A percentile compares a stretch with the other conserved stretches of the same genome.
phyloP scores from a whole-genome alignment of 169 alveolate genomes.

The Cryptosporidium ubiquitum region DNA sequence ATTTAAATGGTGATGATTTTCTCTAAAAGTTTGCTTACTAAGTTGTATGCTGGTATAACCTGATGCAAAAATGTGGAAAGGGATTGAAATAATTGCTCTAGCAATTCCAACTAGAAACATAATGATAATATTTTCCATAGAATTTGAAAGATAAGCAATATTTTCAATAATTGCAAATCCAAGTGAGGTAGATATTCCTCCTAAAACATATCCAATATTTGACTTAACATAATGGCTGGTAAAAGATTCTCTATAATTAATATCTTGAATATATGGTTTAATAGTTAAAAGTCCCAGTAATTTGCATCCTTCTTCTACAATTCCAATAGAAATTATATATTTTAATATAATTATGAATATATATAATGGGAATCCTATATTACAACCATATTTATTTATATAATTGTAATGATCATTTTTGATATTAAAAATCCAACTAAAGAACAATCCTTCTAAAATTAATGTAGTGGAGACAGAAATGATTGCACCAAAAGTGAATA shows the following conservation, averaged over 20 bases:
- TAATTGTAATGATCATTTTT: not conserved
- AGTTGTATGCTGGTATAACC: conserved; percentile 52
- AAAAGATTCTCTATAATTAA: not conserved
- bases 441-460: conserved; percentile 20
- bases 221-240: conserved; percentile 11
- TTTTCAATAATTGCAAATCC: conserved; percentile 70
- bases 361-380: not conserved
- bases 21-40: not conserved
- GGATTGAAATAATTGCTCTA: conserved; percentile 47
- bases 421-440: not conserved
- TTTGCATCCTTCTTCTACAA: conserved; percentile 42
- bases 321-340: conserved; percentile 30
- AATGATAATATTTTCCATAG: not conserved
- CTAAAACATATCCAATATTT: conserved; percentile 26
- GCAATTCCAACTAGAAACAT: conserved; percentile 19
- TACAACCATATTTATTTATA: conserved; percentile 10
- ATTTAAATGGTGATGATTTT: not conserved
- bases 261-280: not conserved
- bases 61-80: conserved; percentile 58
- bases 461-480: conserved; percentile 19
- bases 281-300: conserved; percentile 12
- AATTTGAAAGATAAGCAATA: conserved; percentile 26
- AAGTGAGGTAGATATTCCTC: conserved; percentile 15
- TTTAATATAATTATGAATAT: not conserved
- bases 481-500: conserved; percentile 47